A percentile compares a stretch with the other conserved stretches of the same genome.
phyloP scores from a whole-genome alignment of 2,329 filamentous ascomycete genomes.

The Stagonosporopsis chrysanthemi region DNA sequence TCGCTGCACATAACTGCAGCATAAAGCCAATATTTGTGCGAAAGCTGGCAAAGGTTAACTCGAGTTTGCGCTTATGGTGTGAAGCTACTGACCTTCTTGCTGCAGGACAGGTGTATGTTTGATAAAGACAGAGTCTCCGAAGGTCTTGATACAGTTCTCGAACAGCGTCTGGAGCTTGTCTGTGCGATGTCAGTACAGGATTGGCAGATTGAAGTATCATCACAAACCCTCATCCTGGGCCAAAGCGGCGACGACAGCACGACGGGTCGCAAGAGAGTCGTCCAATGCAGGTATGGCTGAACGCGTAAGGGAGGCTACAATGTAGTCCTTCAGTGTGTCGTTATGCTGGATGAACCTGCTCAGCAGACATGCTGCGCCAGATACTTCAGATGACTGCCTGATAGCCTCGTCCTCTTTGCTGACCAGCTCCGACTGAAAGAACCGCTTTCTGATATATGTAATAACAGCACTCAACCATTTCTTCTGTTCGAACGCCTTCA shows the following conservation, averaged over 20 bases:
- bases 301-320: conserved; percentile 48
- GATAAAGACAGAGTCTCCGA: conserved; percentile 87
- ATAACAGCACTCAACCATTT: conserved; percentile 50
- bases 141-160: conserved; percentile 74
- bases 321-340: conserved; percentile 41
- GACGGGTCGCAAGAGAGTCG: conserved; percentile 37
- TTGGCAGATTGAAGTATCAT: not conserved
- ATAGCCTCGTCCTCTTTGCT: conserved; percentile 24
- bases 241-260: conserved; percentile 53
- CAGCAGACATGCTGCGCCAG: conserved; percentile 36
- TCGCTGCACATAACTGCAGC: conserved; percentile 77
- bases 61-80: conserved; percentile 4
- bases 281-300: conserved; percentile 45
- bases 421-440: conserved; percentile 20
- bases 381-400: conserved; percentile 29
- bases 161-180: conserved; percentile 64
- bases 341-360: conserved; percentile 34
- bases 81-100: conserved; percentile 74
- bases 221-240: conserved; percentile 51
- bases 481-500: conserved; percentile 60
- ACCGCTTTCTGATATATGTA: conserved; percentile 32
- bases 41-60: conserved; percentile 64
- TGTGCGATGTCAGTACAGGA: conserved; percentile 21
- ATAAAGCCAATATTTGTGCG: conserved; percentile 78
- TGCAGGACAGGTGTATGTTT: conserved; percentile 83